Conservation (phyloP, 2,329 filamentous ascomycete genomes). For the Stromatinia cepivora region DNA sequence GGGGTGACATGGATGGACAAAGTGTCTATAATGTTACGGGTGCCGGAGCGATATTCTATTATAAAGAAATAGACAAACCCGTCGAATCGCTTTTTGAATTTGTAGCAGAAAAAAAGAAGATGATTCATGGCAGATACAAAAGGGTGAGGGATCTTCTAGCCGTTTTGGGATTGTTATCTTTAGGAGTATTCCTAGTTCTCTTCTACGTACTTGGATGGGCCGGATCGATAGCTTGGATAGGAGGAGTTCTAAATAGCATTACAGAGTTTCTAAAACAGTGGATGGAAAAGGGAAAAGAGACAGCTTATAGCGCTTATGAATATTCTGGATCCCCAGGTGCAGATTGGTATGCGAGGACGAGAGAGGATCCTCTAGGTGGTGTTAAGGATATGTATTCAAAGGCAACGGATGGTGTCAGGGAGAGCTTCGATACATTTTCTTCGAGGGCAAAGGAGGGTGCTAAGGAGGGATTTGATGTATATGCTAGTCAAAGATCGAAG, state of each 20-base stretch:
- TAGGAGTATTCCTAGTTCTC: not conserved
- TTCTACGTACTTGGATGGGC: not conserved
- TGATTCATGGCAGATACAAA: not conserved
- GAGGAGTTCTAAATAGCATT: not conserved
- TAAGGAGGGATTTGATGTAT: not conserved
- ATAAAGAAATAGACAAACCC: conserved; percentile 20
- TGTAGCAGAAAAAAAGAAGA: conserved; percentile 1
- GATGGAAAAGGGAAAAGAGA: not conserved
- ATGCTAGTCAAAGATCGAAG: too few relatives aligned
- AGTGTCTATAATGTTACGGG: conserved; percentile 28
- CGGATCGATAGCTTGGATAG: not conserved
- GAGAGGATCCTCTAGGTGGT: not conserved
- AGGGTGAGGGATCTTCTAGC: not conserved
- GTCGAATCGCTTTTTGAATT: conserved; percentile 1
- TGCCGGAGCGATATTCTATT: conserved; percentile 30
- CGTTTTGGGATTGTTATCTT: not conserved
- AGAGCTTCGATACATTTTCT: too few relatives aligned
- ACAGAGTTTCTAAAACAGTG: not conserved
- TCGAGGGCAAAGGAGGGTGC: not conserved
- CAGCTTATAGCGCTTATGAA: not conserved
- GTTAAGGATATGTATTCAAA: not conserved
- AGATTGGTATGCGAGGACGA: not conserved
- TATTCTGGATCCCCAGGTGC: not conserved
- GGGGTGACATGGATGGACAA: conserved; percentile 24
- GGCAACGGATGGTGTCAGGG: not conserved